Conservation (phyloP, 2,329 filamentous ascomycete species). For the Seiridium cupressi region DNA sequence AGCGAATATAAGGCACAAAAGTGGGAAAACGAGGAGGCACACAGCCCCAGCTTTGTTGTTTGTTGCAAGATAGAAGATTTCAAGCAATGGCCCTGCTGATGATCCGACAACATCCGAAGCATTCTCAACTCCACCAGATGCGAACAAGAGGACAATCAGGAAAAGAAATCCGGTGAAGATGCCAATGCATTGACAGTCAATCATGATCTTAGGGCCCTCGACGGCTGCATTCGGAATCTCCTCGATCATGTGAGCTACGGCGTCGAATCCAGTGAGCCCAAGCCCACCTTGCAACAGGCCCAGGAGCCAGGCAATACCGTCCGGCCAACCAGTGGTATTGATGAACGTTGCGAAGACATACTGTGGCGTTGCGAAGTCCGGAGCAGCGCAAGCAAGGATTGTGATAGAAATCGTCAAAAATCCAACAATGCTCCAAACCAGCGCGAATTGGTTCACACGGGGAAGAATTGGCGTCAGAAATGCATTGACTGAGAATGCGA, state of each 20-base stretch:
- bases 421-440: conserved; percentile 68
- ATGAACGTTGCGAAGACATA: conserved; percentile 69
- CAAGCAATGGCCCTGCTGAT: conserved; percentile 55
- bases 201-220: conserved; percentile 23
- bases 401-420: conserved; percentile 71
- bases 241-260: conserved; percentile 53
- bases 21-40: conserved; percentile 64
- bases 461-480: conserved; percentile 63
- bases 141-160: conserved; percentile 63
- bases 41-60: conserved; percentile 58
- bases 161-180: conserved; percentile 63
- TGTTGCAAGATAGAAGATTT: conserved; percentile 64
- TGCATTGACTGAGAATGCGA: conserved; percentile 63
- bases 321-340: conserved; percentile 68
- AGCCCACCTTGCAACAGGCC: conserved; percentile 52
- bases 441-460: conserved; percentile 64
- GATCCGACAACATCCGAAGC: conserved; percentile 46
- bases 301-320: conserved; percentile 59
- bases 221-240: conserved; percentile 50
- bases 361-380: conserved; percentile 59
- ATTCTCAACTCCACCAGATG: conserved; percentile 53
- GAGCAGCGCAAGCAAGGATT: conserved; percentile 63
- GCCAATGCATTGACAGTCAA: conserved; percentile 62
- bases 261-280: conserved; percentile 50
- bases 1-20: conserved; percentile 63